Evolutionary conservation across 805 yeast genomes (phyloP).

Genomic region (Saitoella complicata): DNA sequence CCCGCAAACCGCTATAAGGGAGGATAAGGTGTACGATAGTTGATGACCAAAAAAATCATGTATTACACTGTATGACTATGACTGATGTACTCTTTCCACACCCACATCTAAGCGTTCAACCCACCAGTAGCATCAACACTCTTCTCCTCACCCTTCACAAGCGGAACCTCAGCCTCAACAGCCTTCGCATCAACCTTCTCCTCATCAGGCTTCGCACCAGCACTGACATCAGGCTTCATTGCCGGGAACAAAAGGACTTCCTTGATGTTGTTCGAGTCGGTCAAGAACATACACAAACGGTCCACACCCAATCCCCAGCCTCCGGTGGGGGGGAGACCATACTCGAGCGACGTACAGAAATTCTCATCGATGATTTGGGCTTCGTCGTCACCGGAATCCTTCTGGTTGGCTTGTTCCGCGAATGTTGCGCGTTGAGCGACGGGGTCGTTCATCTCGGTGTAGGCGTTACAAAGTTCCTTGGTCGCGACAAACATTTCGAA

Average conservation of each 20-base stretch:
- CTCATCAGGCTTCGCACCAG: no score
- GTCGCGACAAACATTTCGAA: constrained; percentile 97
- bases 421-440: constrained; percentile 94
- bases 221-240: constrained; percentile 65
- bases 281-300: constrained; percentile 94
- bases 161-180: no score
- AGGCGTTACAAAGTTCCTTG: constrained; percentile 94
- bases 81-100: no score
- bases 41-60: no score
- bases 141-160: no score
- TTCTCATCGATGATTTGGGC: constrained; percentile 93
- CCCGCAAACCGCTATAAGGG: no score
- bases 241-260: constrained; percentile 97
- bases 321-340: constrained; percentile 98
- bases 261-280: constrained; percentile 90
- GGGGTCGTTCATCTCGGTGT: constrained; percentile 97
- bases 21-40: no score
- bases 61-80: no score
- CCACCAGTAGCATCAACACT: no score
- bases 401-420: constrained; percentile 98
- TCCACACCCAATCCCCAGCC: constrained; percentile 99
- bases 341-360: constrained; percentile 94
- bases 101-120: no score
- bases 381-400: constrained; percentile 98
- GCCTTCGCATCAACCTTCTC: no score